phyloP scores from a whole-genome alignment of 305 asterid genomes.

The Nicotiana rustica region DNA sequence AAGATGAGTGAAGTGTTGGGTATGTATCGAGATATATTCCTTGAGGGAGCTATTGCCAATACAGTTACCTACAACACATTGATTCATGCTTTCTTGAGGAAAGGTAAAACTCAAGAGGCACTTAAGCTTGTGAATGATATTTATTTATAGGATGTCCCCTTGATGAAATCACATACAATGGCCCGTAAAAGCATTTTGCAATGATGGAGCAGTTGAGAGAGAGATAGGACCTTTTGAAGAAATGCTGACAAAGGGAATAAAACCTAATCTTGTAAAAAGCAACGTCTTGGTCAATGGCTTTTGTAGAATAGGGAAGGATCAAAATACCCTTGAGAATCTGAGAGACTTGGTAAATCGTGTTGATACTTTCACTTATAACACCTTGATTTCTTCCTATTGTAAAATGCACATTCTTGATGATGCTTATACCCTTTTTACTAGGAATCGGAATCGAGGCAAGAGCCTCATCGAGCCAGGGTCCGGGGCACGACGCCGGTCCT shows the following conservation, averaged over 20 bases:
- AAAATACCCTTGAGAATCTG: constrained; percentile 66
- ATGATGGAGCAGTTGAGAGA: constrained; percentile 72
- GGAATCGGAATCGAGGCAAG: background rate
- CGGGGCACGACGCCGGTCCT: no score
- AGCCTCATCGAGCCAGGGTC: no score
- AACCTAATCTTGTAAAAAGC: constrained; percentile 59
- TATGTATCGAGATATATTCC: constrained; percentile 70
- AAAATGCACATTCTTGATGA: constrained; percentile 62
- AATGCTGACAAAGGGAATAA: constrained; percentile 66
- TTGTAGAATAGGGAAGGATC: constrained; percentile 69
- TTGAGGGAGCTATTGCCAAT: constrained; percentile 81
- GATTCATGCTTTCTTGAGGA: constrained; percentile 70
- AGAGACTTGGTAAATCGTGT: constrained; percentile 69
- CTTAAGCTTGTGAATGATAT: constrained; percentile 77
- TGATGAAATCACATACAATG: constrained; percentile 72
- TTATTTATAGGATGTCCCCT: constrained; percentile 70
- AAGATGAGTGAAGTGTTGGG: constrained; percentile 69
- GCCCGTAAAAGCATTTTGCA: constrained; percentile 82
- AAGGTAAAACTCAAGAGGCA: constrained; percentile 62
- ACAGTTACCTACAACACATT: constrained; percentile 78
- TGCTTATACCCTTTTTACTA: constrained; percentile 60
- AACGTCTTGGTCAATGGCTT: constrained; percentile 67
- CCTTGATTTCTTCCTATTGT: constrained; percentile 69
- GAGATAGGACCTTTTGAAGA: constrained; percentile 76
- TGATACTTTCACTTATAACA: constrained; percentile 72